phyloP scores from a whole-genome alignment of 2,329 filamentous ascomycete genomes.

The Colletotrichum costaricense region DNA sequence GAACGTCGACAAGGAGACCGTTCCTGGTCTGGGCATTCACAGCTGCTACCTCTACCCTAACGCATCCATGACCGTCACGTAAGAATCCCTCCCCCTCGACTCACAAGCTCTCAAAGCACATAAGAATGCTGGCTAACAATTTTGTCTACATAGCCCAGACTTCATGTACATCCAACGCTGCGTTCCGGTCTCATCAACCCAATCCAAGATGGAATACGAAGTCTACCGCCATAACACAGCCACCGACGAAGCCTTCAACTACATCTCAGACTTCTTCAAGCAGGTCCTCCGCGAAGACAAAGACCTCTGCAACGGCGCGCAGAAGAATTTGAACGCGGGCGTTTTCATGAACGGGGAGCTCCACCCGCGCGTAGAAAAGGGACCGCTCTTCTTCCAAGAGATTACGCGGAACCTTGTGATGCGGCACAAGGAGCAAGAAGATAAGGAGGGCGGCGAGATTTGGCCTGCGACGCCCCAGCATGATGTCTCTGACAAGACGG shows the following conservation, averaged over 20 bases:
- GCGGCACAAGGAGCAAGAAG: conserved; percentile 40
- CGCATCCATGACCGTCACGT: conserved; percentile 54
- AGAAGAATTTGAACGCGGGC: conserved; percentile 61
- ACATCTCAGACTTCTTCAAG: conserved; percentile 60
- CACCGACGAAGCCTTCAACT: conserved; percentile 57
- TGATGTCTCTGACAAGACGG: background rate
- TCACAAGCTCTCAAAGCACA: no score
- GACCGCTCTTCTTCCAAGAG: conserved; percentile 57
- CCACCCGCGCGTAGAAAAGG: conserved; percentile 63
- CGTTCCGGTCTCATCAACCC: conserved; percentile 54
- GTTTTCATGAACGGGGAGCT: conserved; percentile 63
- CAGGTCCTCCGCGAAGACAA: conserved; percentile 65
- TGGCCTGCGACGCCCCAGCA: conserved; percentile 45
- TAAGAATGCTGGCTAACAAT: no score
- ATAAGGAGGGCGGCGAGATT: conserved; percentile 40
- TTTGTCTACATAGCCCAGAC: conserved; percentile 46
- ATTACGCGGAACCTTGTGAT: conserved; percentile 40
- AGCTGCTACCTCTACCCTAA: conserved; percentile 55
- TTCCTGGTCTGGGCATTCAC: conserved; percentile 41
- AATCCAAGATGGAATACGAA: conserved; percentile 60
- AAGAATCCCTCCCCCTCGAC: conserved; percentile 34
- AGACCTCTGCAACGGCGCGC: conserved; percentile 58
- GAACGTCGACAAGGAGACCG: conserved; percentile 48
- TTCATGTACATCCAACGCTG: conserved; percentile 65
- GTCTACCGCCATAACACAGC: conserved; percentile 61